phyloP scores from a whole-genome alignment of 495 filamentous ascomycete species.

The Tetracladium setigerum region DNA sequence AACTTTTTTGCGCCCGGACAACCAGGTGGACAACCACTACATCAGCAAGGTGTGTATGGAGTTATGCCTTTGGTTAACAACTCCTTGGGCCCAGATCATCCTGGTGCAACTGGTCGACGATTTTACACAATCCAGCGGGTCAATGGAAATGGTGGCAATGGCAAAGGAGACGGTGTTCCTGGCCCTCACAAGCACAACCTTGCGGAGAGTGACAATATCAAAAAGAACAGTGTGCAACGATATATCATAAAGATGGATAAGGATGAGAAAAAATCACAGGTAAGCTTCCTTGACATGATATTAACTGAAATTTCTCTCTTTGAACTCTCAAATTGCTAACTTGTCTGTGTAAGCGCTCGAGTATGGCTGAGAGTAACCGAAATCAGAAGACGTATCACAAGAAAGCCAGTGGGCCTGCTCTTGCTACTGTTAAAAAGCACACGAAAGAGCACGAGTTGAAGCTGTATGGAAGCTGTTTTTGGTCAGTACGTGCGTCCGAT shows the following conservation, averaged over 20 bases:
- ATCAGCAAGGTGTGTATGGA: constrained; percentile 33
- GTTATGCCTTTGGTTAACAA: constrained; percentile 31
- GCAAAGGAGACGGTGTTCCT: constrained; percentile 57
- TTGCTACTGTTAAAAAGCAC: constrained; percentile 66
- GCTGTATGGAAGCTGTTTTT: constrained; percentile 86
- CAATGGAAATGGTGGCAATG: constrained; percentile 69
- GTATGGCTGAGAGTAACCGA: constrained; percentile 14
- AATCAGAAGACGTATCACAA: constrained; percentile 74
- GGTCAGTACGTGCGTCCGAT: constrained; percentile 44
- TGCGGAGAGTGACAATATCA: constrained; percentile 74
- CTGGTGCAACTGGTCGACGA: constrained; percentile 40
- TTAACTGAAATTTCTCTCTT: neutral
- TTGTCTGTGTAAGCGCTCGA: neutral
- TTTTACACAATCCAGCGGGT: constrained; percentile 72
- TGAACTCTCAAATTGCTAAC: neutral
- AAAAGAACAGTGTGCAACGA: constrained; percentile 74
- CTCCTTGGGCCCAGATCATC: constrained; percentile 24
- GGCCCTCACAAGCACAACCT: constrained; percentile 70
- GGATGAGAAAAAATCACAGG: constrained; percentile 59
- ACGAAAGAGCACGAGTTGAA: constrained; percentile 65
- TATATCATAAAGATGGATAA: constrained; percentile 58
- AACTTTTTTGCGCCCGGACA: constrained; percentile 28
- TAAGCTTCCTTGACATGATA: constrained; percentile 31
- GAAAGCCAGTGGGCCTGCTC: constrained; percentile 71
- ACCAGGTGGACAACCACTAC: constrained; percentile 13